Evolutionary conservation across 1,284 basidiomycete species (phyloP).

Genomic region (Sporisorium graminicola): DNA sequence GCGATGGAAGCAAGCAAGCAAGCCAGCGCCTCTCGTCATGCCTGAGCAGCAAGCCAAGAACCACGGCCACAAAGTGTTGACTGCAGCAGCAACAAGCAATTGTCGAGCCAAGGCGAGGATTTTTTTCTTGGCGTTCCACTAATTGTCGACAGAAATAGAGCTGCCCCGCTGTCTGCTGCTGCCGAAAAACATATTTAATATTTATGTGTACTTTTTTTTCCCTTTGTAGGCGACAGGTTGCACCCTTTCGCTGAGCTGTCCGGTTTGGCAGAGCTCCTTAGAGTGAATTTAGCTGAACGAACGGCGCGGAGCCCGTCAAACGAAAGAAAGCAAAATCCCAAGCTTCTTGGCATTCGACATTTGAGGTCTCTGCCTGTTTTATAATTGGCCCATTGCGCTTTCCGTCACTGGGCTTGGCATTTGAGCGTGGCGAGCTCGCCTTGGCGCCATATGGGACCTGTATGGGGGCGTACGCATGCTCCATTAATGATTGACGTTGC

Average conservation of each 20-base stretch:
- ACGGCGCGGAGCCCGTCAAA: neutral
- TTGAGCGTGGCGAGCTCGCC: neutral
- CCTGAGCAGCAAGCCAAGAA: slow-evolving; percentile 4
- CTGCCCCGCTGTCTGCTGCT: slow-evolving; percentile 2
- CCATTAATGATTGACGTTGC: neutral
- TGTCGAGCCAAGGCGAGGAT: slow-evolving; percentile 7
- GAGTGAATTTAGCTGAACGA: neutral
- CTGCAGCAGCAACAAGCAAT: neutral
- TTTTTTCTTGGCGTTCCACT: slow-evolving; percentile 7
- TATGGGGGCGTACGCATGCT: neutral
- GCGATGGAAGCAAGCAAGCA: neutral
- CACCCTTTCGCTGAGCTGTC: slow-evolving; percentile 17
- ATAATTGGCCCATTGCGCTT: too few relatives aligned
- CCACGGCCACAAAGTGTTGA: neutral
- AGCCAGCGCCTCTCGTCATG: neutral
- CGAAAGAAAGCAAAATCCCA: neutral
- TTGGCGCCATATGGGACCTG: neutral
- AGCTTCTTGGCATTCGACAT: slow-evolving; percentile 19
- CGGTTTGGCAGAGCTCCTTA: slow-evolving; percentile 5
- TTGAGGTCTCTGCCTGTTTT: neutral
- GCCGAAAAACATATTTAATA: too few relatives aligned
- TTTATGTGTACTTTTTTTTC: too few relatives aligned
- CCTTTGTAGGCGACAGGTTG: too few relatives aligned
- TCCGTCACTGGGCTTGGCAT: slow-evolving; percentile 7
- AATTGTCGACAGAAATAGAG: slow-evolving; percentile 1